phyloP scores from a whole-genome alignment of 2,329 filamentous ascomycete genomes.

The Kalaharituber pfeilii region DNA sequence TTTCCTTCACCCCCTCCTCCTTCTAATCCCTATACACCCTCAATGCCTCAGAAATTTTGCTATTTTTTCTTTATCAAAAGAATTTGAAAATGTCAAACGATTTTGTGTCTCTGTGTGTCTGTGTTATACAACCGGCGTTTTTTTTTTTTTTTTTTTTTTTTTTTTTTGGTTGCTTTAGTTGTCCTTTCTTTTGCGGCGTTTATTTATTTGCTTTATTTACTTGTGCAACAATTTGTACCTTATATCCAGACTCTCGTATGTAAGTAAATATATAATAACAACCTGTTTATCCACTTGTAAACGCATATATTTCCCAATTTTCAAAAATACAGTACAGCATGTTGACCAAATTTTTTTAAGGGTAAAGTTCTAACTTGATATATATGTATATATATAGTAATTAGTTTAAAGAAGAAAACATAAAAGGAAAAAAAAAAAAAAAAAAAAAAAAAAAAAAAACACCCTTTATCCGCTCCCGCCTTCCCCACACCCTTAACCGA shows the following conservation, averaged over 20 bases:
- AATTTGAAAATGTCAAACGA: neutral
- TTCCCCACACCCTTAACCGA: no score
- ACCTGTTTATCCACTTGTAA: neutral
- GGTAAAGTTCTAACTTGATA: neutral
- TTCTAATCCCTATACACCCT: no score
- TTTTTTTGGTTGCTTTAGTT: neutral
- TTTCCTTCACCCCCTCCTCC: no score
- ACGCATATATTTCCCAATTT: neutral
- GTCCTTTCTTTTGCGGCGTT: neutral
- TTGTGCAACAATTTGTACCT: neutral
- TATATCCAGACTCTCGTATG: no score
- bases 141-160: slow-evolving; percentile 3
- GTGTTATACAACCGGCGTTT: neutral
- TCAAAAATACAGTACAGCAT: neutral
- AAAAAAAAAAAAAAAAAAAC: neutral
- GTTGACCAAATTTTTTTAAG: neutral
- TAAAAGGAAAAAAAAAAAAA: neutral
- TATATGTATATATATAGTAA: neutral
- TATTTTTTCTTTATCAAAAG: no score
- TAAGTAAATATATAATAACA: neutral
- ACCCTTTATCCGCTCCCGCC: no score
- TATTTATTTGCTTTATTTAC: neutral
- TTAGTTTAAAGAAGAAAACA: neutral
- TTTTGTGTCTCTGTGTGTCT: neutral
- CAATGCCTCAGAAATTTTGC: no score